These are phyloP conservation scores for Pseudomassariella vexata DNA, from an alignment of 2,329 filamentous ascomycete species.

Conservation along the genomic window DNA sequence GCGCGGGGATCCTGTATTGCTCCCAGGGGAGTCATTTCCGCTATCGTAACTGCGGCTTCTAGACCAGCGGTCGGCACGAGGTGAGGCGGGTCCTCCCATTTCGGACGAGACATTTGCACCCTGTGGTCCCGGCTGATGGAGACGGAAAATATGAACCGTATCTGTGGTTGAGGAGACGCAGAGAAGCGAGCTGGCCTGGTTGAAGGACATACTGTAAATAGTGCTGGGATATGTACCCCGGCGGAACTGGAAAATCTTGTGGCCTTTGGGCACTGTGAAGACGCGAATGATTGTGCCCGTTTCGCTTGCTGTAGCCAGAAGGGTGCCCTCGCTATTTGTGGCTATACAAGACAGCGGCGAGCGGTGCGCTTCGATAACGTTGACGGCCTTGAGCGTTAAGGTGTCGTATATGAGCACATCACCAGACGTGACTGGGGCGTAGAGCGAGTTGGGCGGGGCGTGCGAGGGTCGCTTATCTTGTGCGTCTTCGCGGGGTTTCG, in stretches of 20 bases:
- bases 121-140: conserved; percentile 43
- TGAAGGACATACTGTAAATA: conserved; percentile 99
- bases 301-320: conserved; percentile 91
- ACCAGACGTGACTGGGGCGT: conserved; percentile 78
- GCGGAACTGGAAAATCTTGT: conserved; percentile 94
- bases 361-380: conserved; percentile 91
- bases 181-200: conserved; percentile 84
- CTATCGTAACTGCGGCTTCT: conserved; percentile 50
- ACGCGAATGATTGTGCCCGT: conserved; percentile 97
- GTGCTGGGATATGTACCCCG: conserved; percentile 91
- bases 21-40: conserved; percentile 44
- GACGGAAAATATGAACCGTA: conserved; percentile 92
- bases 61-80: conserved; percentile 45
- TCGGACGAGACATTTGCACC: conserved; percentile 28
- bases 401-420: conserved; percentile 93
- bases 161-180: conserved; percentile 96
- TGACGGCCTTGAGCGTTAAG: conserved; percentile 82
- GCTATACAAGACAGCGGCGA: conserved; percentile 86
- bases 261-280: conserved; percentile 83
- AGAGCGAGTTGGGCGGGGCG: conserved; percentile 73
- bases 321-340: conserved; percentile 84
- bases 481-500: conserved; percentile 60
- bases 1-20: conserved; percentile 36
- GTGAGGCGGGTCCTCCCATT: conserved; percentile 33
- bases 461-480: conserved; percentile 64